phyloP scores from a whole-genome alignment of 495 filamentous ascomycete species.

The Talaromyces trachyspermus region DNA sequence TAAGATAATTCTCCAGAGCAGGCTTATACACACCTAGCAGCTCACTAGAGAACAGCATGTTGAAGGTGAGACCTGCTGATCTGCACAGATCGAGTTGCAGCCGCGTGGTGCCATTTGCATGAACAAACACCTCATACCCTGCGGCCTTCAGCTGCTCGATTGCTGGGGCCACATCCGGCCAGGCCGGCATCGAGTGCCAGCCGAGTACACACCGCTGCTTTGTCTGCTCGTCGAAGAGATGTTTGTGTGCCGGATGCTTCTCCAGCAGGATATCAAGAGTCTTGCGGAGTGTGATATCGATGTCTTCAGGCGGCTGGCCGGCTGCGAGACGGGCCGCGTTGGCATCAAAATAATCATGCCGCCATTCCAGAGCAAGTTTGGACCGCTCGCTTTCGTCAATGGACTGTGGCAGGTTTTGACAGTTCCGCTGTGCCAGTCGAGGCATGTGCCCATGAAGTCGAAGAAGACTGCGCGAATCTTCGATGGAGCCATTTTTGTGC shows the following conservation, averaged over 20 bases:
- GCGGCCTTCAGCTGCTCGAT: constrained; percentile 18
- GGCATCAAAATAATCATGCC: constrained; percentile 37
- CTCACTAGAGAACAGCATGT: constrained; percentile 46
- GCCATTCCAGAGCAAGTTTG: constrained; percentile 41
- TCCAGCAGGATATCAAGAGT: constrained; percentile 28
- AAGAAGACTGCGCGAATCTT: constrained; percentile 36
- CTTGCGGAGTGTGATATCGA: constrained; percentile 38
- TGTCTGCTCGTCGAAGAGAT: constrained; percentile 16
- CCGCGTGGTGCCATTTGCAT: constrained; percentile 49
- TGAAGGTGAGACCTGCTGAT: constrained; percentile 41
- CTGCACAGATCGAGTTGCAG: constrained; percentile 45
- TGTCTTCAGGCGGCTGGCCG: constrained; percentile 34
- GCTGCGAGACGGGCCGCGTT: constrained; percentile 28
- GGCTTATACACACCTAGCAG: constrained; percentile 44
- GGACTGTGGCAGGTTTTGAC: constrained; percentile 13
- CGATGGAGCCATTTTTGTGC: too few species aligned
- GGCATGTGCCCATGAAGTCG: constrained; percentile 39
- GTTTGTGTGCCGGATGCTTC: constrained; percentile 15
- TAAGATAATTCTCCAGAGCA: constrained; percentile 34
- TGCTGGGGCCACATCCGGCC: constrained; percentile 37
- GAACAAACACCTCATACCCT: constrained; percentile 33
- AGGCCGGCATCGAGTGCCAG: constrained; percentile 41
- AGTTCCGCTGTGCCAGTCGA: constrained; percentile 33
- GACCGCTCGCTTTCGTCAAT: constrained; percentile 18
- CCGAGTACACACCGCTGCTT: constrained; percentile 18